Conservation (phyloP, 169 alveolate species). For the Cryptosporidium muris region DNA sequence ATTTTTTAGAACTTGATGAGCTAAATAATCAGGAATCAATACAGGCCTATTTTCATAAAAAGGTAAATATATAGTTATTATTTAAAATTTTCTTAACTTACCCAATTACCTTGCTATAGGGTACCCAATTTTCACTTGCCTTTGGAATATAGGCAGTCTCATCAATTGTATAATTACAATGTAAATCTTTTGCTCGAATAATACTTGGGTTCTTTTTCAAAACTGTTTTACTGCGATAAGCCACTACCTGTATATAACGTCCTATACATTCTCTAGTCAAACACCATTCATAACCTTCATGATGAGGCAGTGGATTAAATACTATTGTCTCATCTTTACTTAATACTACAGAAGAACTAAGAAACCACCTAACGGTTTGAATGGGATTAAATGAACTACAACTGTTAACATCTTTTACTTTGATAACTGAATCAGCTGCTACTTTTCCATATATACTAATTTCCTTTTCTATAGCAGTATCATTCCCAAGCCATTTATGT, state of each 20-base stretch:
- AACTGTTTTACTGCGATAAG: constrained; percentile 20
- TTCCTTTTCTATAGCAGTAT: not conserved
- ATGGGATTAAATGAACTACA: constrained; percentile 47
- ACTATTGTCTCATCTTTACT: constrained; percentile 18
- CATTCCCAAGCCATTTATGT: constrained; percentile 12
- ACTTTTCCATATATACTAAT: constrained; percentile 32
- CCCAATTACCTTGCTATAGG: constrained; percentile 36
- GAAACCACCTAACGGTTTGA: constrained; percentile 41
- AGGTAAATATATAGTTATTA: not conserved
- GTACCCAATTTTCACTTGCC: not conserved
- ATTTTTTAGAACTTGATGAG: constrained; percentile 24
- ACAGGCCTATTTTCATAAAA: constrained; percentile 18
- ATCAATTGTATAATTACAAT: constrained; percentile 22
- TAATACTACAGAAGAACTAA: constrained; percentile 6
- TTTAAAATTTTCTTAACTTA: constrained; percentile 1
- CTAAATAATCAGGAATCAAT: constrained; percentile 43
- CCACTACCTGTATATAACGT: constrained; percentile 21
- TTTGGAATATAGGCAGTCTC: no score
- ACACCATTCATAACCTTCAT: constrained; percentile 67
- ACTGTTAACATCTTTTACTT: constrained; percentile 15
- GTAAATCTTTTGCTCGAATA: constrained; percentile 55
- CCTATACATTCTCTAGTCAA: constrained; percentile 51
- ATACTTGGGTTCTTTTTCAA: not conserved
- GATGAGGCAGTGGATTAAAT: constrained; percentile 20
- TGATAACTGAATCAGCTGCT: constrained; percentile 59